phyloP scores from a whole-genome alignment of 805 yeast species.

The Cyberlindnera suaveolens region DNA sequence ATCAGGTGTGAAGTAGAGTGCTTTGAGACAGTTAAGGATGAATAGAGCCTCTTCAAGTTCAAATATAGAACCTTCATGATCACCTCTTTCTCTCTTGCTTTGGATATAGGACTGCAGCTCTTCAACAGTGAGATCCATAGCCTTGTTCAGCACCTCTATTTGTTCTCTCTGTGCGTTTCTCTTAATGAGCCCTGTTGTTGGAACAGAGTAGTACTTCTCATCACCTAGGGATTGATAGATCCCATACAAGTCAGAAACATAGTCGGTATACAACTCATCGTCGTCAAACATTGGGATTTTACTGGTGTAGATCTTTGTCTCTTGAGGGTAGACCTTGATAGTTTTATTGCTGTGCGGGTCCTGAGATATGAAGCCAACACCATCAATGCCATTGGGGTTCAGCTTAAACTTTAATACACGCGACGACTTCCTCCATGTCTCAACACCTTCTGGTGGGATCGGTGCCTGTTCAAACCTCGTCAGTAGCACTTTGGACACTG shows the following conservation, averaged over 20 bases:
- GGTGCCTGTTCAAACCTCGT: slow-evolving; percentile 30
- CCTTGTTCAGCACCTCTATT: slow-evolving; percentile 29
- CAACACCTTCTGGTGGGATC: slow-evolving; percentile 26
- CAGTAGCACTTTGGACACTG: slow-evolving; percentile 22
- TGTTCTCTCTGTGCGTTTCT: slow-evolving; percentile 30
- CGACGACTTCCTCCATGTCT: slow-evolving; percentile 28
- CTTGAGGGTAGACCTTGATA: slow-evolving; percentile 30
- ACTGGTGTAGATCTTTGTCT: slow-evolving; percentile 38
- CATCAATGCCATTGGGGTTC: slow-evolving; percentile 38
- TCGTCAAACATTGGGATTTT: slow-evolving; percentile 33
- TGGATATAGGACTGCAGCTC: slow-evolving; percentile 30
- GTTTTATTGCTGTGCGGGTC: slow-evolving; percentile 19
- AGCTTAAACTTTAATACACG: slow-evolving; percentile 37
- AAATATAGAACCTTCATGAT: slow-evolving; percentile 23
- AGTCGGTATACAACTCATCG: slow-evolving; percentile 37
- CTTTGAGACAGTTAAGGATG: slow-evolving; percentile 53
- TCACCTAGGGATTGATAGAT: slow-evolving; percentile 44
- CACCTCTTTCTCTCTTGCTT: slow-evolving; percentile 26
- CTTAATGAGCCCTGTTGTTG: slow-evolving; percentile 34
- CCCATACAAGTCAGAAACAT: slow-evolving; percentile 45
- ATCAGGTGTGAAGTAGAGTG: slow-evolving; percentile 37
- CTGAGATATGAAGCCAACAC: slow-evolving; percentile 33
- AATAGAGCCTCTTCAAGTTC: slow-evolving; percentile 41
- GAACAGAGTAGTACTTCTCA: slow-evolving; percentile 35
- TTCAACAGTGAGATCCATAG: slow-evolving; percentile 27